Base-by-base conservation (phyloP, 108 stramenopile species). In the Schizochytrium sp. region DNA sequence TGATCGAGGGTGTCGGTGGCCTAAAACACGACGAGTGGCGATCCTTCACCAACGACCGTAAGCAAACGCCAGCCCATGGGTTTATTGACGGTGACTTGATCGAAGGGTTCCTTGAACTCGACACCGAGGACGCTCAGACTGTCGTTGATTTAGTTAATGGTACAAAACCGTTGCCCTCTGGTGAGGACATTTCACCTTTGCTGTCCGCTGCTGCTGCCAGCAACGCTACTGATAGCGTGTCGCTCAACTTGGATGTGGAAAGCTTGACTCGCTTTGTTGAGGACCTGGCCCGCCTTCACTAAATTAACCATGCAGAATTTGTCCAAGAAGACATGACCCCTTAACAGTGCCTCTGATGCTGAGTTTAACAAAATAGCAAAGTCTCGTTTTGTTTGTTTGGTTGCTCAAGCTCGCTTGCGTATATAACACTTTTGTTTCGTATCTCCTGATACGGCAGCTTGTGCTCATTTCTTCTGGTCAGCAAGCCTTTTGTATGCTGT, bases 51-150 rank as follows among this genome's bases (percentile, higher is more conserved):
- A 95, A 91, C 28, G 95, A 95, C 49, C 89, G 93, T 28, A 92
- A 93, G 5, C 89, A 73, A 7, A 93, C 96, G 53, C 93, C 95
- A 55, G 91, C 92, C 61, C 92, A 94, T 59, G 96, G 97, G 28
- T 98, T 98, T 89, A 93, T 99, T 58, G 99, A 99, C 88, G 99
- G 99, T 44, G 99, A 99, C 89, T 89, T 98, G 88, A 73, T 98
- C 38, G 98, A 98, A 92, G 92, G 93, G 8, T 98, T 98, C 87
- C 93, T 98, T 87, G 99, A 99, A 89, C 89, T 98, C 76, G 95
- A 96, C 88, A 93, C 92, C 47, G 88, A 61, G 3, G 87, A 90
- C 15, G 57, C 72, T 60, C 64, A 92, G 41, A 59, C 72, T 56
- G 92, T 91, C 19, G 56, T 90, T 61, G 88, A 83, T 55, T 44